These are phyloP conservation scores for Aspergillus jensenii DNA, from an alignment of 2,329 filamentous ascomycete species.

Conservation along the genomic window DNA sequence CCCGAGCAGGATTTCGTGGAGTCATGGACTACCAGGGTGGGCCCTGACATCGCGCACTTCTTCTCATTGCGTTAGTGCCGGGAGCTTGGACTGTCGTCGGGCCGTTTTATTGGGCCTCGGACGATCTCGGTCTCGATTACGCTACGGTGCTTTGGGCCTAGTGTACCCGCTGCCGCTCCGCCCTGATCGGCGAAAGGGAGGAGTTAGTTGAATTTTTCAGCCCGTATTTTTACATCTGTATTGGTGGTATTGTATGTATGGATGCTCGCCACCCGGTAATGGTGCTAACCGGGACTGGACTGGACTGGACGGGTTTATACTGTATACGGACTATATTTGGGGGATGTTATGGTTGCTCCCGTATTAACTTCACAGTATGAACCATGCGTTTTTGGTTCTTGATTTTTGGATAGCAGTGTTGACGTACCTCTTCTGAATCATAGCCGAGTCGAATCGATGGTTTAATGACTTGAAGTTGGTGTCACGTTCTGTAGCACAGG, in stretches of 20 bases:
- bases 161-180: neutral
- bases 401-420: neutral
- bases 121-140: neutral
- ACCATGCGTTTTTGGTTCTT: too few species aligned
- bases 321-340: too few species aligned
- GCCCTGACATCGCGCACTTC: neutral
- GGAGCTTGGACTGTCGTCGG: constrained; percentile 18
- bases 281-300: too few species aligned
- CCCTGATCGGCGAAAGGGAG: neutral
- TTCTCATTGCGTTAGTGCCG: constrained; percentile 4
- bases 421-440: neutral
- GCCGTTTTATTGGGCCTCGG: neutral
- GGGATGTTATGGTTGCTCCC: too few species aligned
- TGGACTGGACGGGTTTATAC: too few species aligned
- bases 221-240: neutral
- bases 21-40: neutral
- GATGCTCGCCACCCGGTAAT: too few species aligned
- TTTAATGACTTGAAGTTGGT: neutral
- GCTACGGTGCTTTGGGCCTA: neutral
- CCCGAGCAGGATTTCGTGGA: neutral
- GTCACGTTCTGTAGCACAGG: neutral
- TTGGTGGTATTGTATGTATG: neutral
- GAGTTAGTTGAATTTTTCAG: too few species aligned
- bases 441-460: neutral
- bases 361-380: too few species aligned